Base-by-base conservation (phyloP, 2,329 filamentous ascomycete genomes). In the Arachnopeziza araneosa region DNA sequence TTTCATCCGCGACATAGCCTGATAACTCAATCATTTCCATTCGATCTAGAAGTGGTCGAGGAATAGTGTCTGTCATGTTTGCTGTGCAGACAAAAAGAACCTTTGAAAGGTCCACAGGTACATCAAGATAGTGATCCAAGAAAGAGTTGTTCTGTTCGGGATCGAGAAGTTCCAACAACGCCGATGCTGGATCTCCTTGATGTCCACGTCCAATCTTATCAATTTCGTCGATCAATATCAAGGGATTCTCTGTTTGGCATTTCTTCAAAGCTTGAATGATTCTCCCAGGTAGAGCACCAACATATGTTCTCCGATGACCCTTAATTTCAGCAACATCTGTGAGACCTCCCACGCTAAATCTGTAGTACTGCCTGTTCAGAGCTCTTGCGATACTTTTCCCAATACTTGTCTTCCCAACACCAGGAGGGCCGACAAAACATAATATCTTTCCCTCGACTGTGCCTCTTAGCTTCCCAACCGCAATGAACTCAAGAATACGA, bases 281-380 rank as follows among this genome's bases (percentile, higher is more conserved):
- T 61, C 96, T 90, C 55, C 95, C 96, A 3, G 95, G 95, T 44
- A 99, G 79, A 24, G 95, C 95, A 64, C 96, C 95, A 57, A 99
- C 95, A 68, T 99, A 99, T 2, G 95, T 99, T 69, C 95, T 85
- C 69, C 95, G 84, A 74, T 99, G 95, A 55, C 95, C 95, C 79
- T 99, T 99, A 80, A 99, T 98, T 74, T 99, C 95, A 21, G 95
- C 95, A 64, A 99, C 96, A 75, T 99, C 95, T 3, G 93, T 96
- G 66, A 99, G 82, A 68, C 95, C 95, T 72, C 95, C 95, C 9
- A 99, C 95, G 71, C 93, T 97, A 81, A 99, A 99, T 67, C 95
- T 86, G 79, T 99, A 99, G 79, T 99, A 99, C 72, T 99, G 88
- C 61, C 96, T 83, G 76, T 97, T 97, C 60, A 99, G 79, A 26